Evolutionary conservation across 176 grass and related monocot species (phyloP).

Genomic region (Eragrostis nindensis): DNA sequence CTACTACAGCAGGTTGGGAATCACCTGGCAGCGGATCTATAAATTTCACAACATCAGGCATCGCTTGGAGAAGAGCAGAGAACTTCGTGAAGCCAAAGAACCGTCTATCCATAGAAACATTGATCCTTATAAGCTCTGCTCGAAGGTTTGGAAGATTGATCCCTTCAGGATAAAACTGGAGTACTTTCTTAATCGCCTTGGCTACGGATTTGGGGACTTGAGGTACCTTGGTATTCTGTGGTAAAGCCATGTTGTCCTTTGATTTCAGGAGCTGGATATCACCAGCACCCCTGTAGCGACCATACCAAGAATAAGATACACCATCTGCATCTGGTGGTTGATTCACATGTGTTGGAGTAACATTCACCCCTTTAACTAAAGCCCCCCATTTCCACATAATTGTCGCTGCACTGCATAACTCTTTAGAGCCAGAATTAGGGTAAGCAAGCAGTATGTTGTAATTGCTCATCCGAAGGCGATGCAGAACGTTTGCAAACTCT

Average conservation of each 20-base stretch:
- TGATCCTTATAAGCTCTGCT: slow-evolving; percentile 42
- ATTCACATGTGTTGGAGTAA: slow-evolving; percentile 58
- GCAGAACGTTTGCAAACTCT: slow-evolving; percentile 72
- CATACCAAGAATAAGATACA: slow-evolving; percentile 86
- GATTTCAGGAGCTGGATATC: slow-evolving; percentile 55
- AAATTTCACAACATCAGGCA: slow-evolving; percentile 59
- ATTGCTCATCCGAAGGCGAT: slow-evolving; percentile 91
- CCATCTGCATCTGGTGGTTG: slow-evolving; percentile 92
- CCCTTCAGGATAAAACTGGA: slow-evolving; percentile 63
- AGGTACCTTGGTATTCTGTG: slow-evolving; percentile 27
- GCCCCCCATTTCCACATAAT: slow-evolving; percentile 73
- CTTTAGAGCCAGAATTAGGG: slow-evolving; percentile 16
- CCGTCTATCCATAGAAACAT: slow-evolving; percentile 44
- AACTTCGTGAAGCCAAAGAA: slow-evolving; percentile 63
- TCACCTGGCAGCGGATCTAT: slow-evolving; percentile 35
- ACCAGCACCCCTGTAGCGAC: slow-evolving; percentile 50
- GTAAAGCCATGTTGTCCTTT: slow-evolving; percentile 42
- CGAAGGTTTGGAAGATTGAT: slow-evolving; percentile 44
- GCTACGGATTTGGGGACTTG: slow-evolving; percentile 49
- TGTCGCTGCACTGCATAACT: slow-evolving; percentile 64
- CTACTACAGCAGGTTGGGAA: slow-evolving; percentile 39
- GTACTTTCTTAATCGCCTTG: slow-evolving; percentile 40
- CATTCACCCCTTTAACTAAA: slow-evolving; percentile 66
- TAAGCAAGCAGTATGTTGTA: slow-evolving; percentile 84
- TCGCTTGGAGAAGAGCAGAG: slow-evolving; percentile 52